phyloP scores from a whole-genome alignment of 2,329 filamentous ascomycete genomes.

The Ampelomyces quisqualis region DNA sequence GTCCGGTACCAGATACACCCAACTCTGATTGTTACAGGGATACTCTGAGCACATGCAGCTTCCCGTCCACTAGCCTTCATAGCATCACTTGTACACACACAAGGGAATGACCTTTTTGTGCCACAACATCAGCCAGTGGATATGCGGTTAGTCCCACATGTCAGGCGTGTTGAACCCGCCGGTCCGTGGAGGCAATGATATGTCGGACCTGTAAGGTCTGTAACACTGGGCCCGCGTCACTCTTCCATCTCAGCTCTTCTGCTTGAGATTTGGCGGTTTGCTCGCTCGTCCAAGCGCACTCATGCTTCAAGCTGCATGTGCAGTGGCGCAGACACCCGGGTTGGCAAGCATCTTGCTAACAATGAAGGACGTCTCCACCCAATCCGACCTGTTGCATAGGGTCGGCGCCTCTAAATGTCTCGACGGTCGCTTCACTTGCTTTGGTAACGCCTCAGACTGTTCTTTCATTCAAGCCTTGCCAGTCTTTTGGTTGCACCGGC shows the following conservation, averaged over 20 bases:
- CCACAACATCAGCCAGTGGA: slow-evolving; percentile 16
- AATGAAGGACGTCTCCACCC: slow-evolving; percentile 29
- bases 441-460: slow-evolving; percentile 21
- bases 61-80: slow-evolving; percentile 20
- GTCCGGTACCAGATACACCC: slow-evolving; percentile 18
- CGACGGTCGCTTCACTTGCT: slow-evolving; percentile 36
- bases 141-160: slow-evolving; percentile 16
- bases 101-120: slow-evolving; percentile 28
- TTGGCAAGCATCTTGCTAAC: slow-evolving; percentile 23
- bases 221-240: slow-evolving; percentile 16
- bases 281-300: slow-evolving; percentile 25
- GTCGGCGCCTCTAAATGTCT: slow-evolving; percentile 35
- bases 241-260: too few species aligned
- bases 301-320: slow-evolving; percentile 30
- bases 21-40: slow-evolving; percentile 7
- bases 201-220: slow-evolving; percentile 13
- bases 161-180: slow-evolving; percentile 16
- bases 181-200: slow-evolving; percentile 15
- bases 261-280: slow-evolving; percentile 28
- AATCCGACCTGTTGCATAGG: slow-evolving; percentile 23
- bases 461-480: slow-evolving; percentile 17
- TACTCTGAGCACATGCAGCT: slow-evolving; percentile 24
- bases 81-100: slow-evolving; percentile 12
- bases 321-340: slow-evolving; percentile 37
- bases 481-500: slow-evolving; percentile 32